Evolutionary conservation across 257 asterid genomes (phyloP).

Genomic region (Fraxinus excelsior): DNA sequence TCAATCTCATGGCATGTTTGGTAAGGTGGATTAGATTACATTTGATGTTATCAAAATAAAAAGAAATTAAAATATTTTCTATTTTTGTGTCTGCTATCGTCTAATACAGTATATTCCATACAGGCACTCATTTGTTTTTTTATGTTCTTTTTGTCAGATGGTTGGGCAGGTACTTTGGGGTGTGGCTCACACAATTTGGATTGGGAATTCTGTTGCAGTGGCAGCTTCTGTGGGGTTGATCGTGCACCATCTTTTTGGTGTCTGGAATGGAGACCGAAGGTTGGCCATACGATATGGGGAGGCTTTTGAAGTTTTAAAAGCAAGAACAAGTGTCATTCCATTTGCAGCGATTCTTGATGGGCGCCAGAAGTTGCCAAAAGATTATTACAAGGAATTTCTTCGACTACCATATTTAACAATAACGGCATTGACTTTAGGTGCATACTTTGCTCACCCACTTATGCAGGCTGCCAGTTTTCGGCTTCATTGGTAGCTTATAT

Average conservation of each 20-base stretch:
- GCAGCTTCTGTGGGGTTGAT: slow-evolving; percentile 90
- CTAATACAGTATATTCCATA: background rate
- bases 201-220: slow-evolving; percentile 79
- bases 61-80: background rate
- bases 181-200: slow-evolving; percentile 90
- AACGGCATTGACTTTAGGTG: slow-evolving; percentile 72
- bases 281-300: slow-evolving; percentile 74
- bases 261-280: slow-evolving; percentile 94
- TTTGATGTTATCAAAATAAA: background rate
- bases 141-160: slow-evolving; percentile 45
- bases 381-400: slow-evolving; percentile 73
- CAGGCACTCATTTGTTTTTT: background rate
- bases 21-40: background rate
- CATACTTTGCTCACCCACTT: slow-evolving; percentile 83
- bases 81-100: background rate
- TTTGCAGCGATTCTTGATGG: slow-evolving; percentile 92
- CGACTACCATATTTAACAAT: slow-evolving; percentile 80
- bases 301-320: slow-evolving; percentile 74
- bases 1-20: background rate
- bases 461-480: slow-evolving; percentile 88
- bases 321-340: slow-evolving; percentile 77
- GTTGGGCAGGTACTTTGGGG: slow-evolving; percentile 97
- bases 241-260: slow-evolving; percentile 93
- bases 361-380: slow-evolving; percentile 84
- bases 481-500: slow-evolving; percentile 73